Conservation (phyloP, 2,329 filamentous ascomycete species). For the Fusarium sp. region DNA sequence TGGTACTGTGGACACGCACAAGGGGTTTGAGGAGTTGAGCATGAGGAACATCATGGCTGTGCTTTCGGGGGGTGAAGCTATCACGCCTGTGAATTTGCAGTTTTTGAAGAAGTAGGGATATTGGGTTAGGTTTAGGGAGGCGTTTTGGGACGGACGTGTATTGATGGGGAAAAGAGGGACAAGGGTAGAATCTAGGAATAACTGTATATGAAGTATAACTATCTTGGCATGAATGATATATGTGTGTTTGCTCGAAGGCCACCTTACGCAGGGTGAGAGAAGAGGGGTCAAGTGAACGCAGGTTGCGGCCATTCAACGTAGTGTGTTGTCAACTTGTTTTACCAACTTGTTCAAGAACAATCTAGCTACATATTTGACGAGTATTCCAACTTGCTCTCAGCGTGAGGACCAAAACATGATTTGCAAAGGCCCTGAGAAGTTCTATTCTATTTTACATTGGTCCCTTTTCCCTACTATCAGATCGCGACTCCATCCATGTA, state of each 20-base stretch:
- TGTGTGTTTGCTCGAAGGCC: neutral
- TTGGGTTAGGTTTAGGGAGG: neutral
- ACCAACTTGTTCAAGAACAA: neutral
- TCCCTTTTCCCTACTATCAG: neutral
- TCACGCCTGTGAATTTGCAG: conserved; percentile 73
- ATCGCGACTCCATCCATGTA: neutral
- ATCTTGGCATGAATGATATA: neutral
- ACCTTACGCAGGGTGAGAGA: neutral
- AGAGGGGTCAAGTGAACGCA: neutral
- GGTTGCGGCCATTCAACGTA: neutral
- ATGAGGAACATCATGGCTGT: conserved; percentile 75
- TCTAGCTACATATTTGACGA: neutral
- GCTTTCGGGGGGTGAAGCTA: conserved; percentile 58
- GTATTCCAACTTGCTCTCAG: neutral
- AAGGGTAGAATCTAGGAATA: neutral
- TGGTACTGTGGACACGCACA: conserved; percentile 72
- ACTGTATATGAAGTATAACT: neutral
- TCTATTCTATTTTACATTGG: neutral
- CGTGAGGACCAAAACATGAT: neutral
- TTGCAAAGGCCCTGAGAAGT: neutral
- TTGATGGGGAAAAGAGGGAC: neutral
- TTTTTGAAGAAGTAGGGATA: conserved; percentile 50
- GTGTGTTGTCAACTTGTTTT: neutral
- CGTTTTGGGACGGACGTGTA: neutral
- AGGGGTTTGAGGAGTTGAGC: conserved; percentile 73